Conservation (phyloP, 805 yeast species). For the Candida awuae region DNA sequence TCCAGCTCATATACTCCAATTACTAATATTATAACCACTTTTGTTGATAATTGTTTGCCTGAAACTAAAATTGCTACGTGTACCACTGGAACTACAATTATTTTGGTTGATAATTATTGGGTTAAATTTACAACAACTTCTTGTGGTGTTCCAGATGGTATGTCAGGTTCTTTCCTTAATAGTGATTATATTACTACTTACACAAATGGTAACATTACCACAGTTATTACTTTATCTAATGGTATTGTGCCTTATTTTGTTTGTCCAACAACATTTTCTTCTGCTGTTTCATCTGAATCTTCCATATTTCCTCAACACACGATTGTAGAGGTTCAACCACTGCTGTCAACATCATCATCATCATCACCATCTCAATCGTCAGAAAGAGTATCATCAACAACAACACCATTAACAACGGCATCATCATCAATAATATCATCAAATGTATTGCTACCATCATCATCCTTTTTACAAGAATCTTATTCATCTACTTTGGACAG, state of each 20-base stretch:
- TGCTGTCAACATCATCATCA: neutral
- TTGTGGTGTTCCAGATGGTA: slow-evolving; percentile 2
- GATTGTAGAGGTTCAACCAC: too few relatives aligned
- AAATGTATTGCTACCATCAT: neutral
- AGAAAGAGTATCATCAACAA: neutral
- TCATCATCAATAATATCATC: slow-evolving; percentile 1
- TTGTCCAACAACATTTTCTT: slow-evolving; percentile 6
- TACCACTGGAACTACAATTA: neutral
- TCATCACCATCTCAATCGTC: neutral
- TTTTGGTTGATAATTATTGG: slow-evolving; percentile 1
- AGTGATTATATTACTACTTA: neutral
- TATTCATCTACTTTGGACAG: slow-evolving; percentile 1
- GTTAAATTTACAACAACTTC: slow-evolving; percentile 4
- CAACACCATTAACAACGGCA: neutral
- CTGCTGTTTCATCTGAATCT: neutral
- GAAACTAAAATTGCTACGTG: neutral
- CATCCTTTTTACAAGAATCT: neutral
- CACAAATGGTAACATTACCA: neutral
- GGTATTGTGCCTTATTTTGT: slow-evolving; percentile 5
- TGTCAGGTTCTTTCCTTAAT: slow-evolving; percentile 10
- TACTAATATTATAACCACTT: neutral
- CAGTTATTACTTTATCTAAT: slow-evolving; percentile 5
- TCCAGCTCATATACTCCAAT: neutral
- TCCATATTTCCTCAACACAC: neutral
- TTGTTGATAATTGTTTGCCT: slow-evolving; percentile 1